Base-by-base conservation (phyloP, 306 rosid genomes). In the Inga leiocalycina region DNA sequence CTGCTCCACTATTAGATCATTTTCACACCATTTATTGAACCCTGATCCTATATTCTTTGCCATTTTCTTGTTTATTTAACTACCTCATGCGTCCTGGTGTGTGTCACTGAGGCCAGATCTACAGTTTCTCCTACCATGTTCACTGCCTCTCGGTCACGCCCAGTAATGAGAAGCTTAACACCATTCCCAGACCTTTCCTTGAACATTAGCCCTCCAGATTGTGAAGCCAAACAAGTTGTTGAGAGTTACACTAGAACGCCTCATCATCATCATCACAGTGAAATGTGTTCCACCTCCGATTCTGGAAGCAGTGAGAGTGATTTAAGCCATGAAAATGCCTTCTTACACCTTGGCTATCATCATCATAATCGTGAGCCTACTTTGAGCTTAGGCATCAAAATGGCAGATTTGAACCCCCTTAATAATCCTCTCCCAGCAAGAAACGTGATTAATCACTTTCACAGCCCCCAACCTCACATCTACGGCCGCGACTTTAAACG, bases 231-330 rank as follows among this genome's bases (percentile, higher is more conserved):
- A 81, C 79, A 81, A 77, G 80, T 71, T 74, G 77, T 75, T 11
- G 69, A 54, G 74, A 19, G 54, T 74, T 70, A 71, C 30, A 76
- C 15, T 10, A 70, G 14, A 10, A 48, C 43, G 43, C 43, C 43
- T 39, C 43, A 39, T 39, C 43, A 39, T 39, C 34, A 32, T 32
- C 43, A 39, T 39, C 8, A 39, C 74, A 84, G 71, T 16, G 92
- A 91, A 48, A 79, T 87, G 66, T 89, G 86, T 85, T 88, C 98
- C 14, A 74, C 94, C 80, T 86, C 96, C 6, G 93, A 93, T 69
- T 93, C 98, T 6, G 91, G 88, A 6, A 88, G 91, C 77, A 93
- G 97, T 64, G 93, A 84, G 48, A 91, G 98, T 80, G 98, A 92
- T 80, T 89, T 90, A 37, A 93, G 94, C 84, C 94, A 91, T 67